Base-by-base conservation (phyloP, 441 rosid genomes). In the Omphalea diandra region DNA sequence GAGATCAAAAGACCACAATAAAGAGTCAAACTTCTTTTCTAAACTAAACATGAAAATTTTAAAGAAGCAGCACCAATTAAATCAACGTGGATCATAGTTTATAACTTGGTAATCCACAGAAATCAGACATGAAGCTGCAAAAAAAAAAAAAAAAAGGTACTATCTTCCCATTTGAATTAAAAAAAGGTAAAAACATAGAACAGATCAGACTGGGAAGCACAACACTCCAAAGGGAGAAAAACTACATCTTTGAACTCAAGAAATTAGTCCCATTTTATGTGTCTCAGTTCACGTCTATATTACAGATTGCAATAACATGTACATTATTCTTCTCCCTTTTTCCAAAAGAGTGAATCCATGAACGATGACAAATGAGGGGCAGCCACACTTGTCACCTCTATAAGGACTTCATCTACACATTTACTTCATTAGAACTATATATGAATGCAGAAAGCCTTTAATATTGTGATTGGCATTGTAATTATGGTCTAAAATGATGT, bases 81-180 rank as follows among this genome's bases (percentile, higher is more conserved):
- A 4, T 58, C 29, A 27, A 20, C 12, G 22, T 11, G 15, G 27
- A 61, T 56, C 26, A 38, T 29, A 40, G n/a, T 63, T 26, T 56
- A 20, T 40, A 24, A 5, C 35, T 0, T 3, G 33, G 52, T 44
- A 38, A 27, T 27, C 5, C n/a, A 4, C 5, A 4, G 9, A 32
- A 43, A 44, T 26, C 63, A 43, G 50, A 33, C 9, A 38, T 44
- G 47, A 11, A 57, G 44, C 24, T 8, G 22, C 69, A 53, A 12
- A 31, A 56, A 69, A 70, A 58, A 22, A 47, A n/a, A n/a, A n/a
- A n/a, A n/a, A n/a, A n/a, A n/a, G 20, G 29, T 10, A 18, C 29
- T 10, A 41, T 56, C 43, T 55, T 40, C 41, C 18, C 31, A 70
- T 35, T 70, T 61, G 52, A 9, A 46, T 40, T 2, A 7, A n/a